phyloP scores from a whole-genome alignment of 176 grass and related monocot species.

The Puya raimondii region DNA sequence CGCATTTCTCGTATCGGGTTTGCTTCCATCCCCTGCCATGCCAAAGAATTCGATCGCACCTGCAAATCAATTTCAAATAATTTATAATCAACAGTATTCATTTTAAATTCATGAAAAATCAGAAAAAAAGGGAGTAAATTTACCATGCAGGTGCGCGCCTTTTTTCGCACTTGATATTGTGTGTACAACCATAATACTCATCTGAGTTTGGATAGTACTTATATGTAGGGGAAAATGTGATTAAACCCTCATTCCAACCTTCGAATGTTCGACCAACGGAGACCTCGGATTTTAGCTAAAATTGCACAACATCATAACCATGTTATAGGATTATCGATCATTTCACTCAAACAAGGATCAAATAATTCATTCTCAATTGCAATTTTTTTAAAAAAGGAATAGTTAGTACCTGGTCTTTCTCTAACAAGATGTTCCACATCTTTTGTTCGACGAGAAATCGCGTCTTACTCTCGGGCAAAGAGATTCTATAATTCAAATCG shows the following conservation, averaged over 20 bases:
- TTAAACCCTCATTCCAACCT: constrained; percentile 75
- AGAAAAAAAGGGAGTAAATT: constrained; percentile 12
- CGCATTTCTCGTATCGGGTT: constrained; percentile 55
- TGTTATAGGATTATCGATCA: background rate
- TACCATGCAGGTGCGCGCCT: constrained; percentile 82
- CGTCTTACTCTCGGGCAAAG: constrained; percentile 47
- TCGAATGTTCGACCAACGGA: constrained; percentile 33
- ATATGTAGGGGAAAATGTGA: constrained; percentile 87
- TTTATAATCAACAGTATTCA: background rate
- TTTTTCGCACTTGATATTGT: constrained; percentile 26
- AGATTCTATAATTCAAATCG: constrained; percentile 95
- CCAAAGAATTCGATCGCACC: constrained; percentile 98
- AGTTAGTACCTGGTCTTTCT: constrained; percentile 59
- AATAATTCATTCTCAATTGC: no score
- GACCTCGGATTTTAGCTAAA: constrained; percentile 58
- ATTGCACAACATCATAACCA: constrained; percentile 4
- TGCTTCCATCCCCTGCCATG: constrained; percentile 66
- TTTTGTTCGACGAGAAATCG: constrained; percentile 48
- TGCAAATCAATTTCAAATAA: constrained; percentile 13
- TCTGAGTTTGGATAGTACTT: constrained; percentile 80
- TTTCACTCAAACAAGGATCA: no score
- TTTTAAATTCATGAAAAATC: background rate
- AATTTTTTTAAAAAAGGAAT: no score
- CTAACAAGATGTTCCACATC: constrained; percentile 58
- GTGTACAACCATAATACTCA: constrained; percentile 48